A percentile compares a stretch with the other conserved stretches of the same genome.
phyloP scores from a whole-genome alignment of 345 rosid genomes.

The Trapa incisa region DNA sequence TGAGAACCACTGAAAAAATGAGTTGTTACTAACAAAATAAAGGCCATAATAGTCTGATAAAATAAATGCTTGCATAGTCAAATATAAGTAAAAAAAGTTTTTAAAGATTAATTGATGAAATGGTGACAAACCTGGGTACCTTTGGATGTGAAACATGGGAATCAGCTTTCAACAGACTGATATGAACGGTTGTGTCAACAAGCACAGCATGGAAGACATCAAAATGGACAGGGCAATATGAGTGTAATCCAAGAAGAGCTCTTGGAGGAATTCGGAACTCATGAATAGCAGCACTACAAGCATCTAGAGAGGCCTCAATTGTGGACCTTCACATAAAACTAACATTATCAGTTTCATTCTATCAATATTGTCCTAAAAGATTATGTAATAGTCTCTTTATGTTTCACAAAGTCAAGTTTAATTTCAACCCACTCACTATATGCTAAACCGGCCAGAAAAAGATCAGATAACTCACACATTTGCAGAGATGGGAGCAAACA shows the following conservation, averaged over 20 bases:
- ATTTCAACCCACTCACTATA: background rate
- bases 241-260: constrained; percentile 87
- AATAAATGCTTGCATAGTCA: background rate
- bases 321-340: constrained; percentile 31
- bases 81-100: background rate
- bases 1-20: constrained; percentile 29
- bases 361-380: background rate
- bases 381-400: background rate
- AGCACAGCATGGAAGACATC: constrained; percentile 83
- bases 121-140: constrained; percentile 51
- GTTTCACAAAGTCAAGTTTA: background rate
- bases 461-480: constrained; percentile 26
- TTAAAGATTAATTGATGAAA: background rate
- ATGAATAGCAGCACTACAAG: constrained; percentile 57
- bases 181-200: constrained; percentile 69
- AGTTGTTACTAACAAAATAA: background rate
- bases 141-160: constrained; percentile 24
- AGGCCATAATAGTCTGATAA: background rate
- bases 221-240: constrained; percentile 86
- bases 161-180: constrained; percentile 51
- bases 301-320: constrained; percentile 37
- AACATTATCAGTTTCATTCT: constrained; percentile 2
- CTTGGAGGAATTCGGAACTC: constrained; percentile 86
- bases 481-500: constrained; percentile 56
- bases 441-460: constrained; percentile 6